phyloP scores from a whole-genome alignment of 2,329 filamentous ascomycete species.

The Diaporthe aspalathi region DNA sequence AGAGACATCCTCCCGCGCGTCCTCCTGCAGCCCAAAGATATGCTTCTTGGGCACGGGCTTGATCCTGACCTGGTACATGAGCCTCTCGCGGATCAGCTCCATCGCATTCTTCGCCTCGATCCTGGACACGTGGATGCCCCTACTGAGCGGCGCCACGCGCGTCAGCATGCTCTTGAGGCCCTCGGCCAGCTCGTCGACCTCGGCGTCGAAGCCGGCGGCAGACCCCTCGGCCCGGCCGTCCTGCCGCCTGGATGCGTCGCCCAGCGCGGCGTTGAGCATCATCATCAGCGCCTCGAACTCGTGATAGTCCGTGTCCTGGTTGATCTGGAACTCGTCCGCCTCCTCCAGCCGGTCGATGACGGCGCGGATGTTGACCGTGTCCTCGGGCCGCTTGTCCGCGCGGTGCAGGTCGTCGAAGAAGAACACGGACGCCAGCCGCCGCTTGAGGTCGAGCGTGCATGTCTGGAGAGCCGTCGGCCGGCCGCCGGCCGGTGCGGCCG shows the following conservation, averaged over 20 bases:
- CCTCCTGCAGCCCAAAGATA: conserved; percentile 57
- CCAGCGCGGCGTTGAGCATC: conserved; percentile 81
- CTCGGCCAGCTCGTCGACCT: conserved; percentile 74
- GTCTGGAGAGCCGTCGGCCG: conserved; percentile 2
- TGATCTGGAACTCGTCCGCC: conserved; percentile 63
- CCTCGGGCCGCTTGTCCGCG: conserved; percentile 54
- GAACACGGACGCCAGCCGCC: conserved; percentile 73
- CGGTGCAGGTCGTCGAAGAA: conserved; percentile 65
- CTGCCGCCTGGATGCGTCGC: conserved; percentile 62
- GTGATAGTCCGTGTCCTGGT: conserved; percentile 72
- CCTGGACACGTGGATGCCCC: conserved; percentile 72
- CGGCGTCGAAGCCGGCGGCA: conserved; percentile 69
- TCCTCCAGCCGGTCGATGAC: conserved; percentile 59
- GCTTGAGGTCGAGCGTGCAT: conserved; percentile 69
- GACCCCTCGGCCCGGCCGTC: background rate
- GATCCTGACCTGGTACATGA: conserved; percentile 78
- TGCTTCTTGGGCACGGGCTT: conserved; percentile 65
- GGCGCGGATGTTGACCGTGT: conserved; percentile 54
- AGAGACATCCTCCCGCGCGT: conserved; percentile 52
- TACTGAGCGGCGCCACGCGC: conserved; percentile 79
- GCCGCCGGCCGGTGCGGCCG: conserved; percentile 51
- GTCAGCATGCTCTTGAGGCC: conserved; percentile 68
- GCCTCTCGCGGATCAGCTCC: conserved; percentile 78
- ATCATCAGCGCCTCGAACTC: conserved; percentile 73
- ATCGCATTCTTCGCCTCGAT: conserved; percentile 82